Evolutionary conservation across 2,329 filamentous ascomycete genomes (phyloP).

Genomic region (Verticillium longisporum): DNA sequence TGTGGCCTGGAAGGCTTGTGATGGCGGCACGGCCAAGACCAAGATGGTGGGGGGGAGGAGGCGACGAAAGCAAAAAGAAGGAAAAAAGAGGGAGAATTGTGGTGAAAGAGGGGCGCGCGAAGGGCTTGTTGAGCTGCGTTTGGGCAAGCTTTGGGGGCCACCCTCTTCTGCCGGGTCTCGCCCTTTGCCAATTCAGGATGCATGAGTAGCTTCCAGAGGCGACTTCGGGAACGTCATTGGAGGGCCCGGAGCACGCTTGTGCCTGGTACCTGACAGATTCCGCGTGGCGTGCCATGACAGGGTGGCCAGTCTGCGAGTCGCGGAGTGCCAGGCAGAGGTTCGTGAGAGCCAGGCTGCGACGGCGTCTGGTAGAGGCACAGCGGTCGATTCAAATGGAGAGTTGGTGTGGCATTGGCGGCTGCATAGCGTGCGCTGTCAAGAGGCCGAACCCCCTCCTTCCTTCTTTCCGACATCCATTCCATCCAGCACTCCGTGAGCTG

Average conservation of each 20-base stretch:
- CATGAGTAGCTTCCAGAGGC: background rate
- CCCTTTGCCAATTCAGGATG: background rate
- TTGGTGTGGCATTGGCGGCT: background rate
- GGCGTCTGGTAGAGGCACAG: background rate
- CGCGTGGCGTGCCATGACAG: conserved; percentile 32
- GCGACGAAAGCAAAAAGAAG: background rate
- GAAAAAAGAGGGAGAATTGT: background rate
- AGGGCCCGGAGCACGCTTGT: conserved; percentile 15
- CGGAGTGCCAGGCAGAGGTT: background rate
- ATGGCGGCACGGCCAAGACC: background rate
- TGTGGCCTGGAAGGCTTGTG: background rate
- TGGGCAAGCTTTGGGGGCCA: background rate
- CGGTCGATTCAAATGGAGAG: background rate
- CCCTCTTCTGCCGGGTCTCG: background rate
- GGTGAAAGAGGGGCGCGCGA: background rate
- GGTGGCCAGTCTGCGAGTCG: conserved; percentile 11
- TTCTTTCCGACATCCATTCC: background rate
- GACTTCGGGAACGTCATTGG: conserved; percentile 20
- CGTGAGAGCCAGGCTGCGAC: background rate
- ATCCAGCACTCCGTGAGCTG: no score
- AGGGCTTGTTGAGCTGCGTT: background rate
- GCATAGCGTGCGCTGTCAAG: background rate
- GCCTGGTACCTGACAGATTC: conserved; percentile 34
- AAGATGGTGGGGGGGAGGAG: background rate
- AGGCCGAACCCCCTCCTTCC: background rate